Evolutionary conservation across 768 basidiomycete genomes (phyloP).

Genomic region (Lentinus brumalis): DNA sequence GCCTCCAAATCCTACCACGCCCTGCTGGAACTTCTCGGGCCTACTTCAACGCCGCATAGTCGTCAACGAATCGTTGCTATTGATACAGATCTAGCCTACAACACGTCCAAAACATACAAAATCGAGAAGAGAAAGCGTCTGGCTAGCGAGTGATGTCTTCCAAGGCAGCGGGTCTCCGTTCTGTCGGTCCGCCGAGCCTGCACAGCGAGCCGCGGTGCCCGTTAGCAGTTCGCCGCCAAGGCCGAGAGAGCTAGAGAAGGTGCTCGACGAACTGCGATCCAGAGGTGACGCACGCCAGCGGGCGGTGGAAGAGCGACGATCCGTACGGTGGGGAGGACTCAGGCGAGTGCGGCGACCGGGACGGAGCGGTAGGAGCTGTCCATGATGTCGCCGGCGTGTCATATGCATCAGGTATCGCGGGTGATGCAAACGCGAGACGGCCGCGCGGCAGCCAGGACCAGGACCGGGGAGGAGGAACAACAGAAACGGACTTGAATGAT

Average conservation of each 20-base stretch:
- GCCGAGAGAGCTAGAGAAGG: conserved; percentile 2
- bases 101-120: too few relatives aligned
- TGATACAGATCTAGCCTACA: too few relatives aligned
- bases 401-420: not conserved
- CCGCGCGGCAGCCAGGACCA: conserved; percentile 5
- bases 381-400: conserved; percentile 7
- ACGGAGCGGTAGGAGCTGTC: conserved; percentile 2
- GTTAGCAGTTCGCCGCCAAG: not conserved
- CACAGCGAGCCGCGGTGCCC: not conserved
- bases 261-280: conserved; percentile 18
- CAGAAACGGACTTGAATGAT: not conserved
- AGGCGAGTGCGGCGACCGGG: conserved; percentile 1
- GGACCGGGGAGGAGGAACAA: not conserved
- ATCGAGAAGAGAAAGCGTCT: not conserved
- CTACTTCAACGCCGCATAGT: too few relatives aligned
- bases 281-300: conserved; percentile 7
- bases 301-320: not conserved
- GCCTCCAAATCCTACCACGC: too few relatives aligned
- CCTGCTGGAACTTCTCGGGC: too few relatives aligned
- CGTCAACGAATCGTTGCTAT: too few relatives aligned
- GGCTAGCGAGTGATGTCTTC: not conserved
- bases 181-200: conserved; percentile 8
- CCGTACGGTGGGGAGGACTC: not conserved
- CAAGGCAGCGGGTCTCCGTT: conserved; percentile 4
- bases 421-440: not conserved